A percentile compares a stretch with the other conserved stretches of the same genome.
Evolutionary conservation across 2,329 filamentous ascomycete genomes (phyloP).

Genomic region (Botrytis galanthina): DNA sequence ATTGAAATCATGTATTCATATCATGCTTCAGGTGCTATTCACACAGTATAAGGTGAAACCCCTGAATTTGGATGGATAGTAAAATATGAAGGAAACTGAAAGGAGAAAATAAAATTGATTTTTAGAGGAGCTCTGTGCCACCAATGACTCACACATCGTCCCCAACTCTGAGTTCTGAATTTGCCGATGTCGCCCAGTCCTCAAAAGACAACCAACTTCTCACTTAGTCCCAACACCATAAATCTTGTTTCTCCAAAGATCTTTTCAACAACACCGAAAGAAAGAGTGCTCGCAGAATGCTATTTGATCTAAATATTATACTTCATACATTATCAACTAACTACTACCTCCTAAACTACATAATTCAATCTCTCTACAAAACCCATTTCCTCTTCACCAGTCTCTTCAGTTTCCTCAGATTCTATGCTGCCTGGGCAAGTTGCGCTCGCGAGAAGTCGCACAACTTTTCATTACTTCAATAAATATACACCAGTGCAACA

Average conservation of each 20-base stretch:
- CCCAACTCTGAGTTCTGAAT: neutral
- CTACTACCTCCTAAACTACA: neutral
- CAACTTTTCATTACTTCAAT: neutral
- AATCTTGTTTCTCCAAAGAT: neutral
- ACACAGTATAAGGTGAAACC: too few species aligned
- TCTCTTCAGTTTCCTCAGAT: neutral
- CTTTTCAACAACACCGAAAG: neutral
- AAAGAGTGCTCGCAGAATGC: neutral
- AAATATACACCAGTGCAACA: neutral
- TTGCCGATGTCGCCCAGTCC: neutral
- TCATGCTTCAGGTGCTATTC: too few species aligned
- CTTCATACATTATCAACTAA: neutral
- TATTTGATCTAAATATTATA: neutral
- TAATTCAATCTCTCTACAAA: neutral
- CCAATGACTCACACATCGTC: neutral
- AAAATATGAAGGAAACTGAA: neutral
- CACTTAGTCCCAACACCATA: neutral
- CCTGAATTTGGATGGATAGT: neutral
- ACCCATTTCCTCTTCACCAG: neutral
- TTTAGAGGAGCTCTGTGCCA: neutral
- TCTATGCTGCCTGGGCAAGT: neutral
- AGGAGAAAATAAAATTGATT: neutral
- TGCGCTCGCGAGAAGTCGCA: neutral
- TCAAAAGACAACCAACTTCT: neutral
- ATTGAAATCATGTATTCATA: too few species aligned